Evolutionary conservation across 495 filamentous ascomycete species (phyloP).

Genomic region (Immersiella caudata): DNA sequence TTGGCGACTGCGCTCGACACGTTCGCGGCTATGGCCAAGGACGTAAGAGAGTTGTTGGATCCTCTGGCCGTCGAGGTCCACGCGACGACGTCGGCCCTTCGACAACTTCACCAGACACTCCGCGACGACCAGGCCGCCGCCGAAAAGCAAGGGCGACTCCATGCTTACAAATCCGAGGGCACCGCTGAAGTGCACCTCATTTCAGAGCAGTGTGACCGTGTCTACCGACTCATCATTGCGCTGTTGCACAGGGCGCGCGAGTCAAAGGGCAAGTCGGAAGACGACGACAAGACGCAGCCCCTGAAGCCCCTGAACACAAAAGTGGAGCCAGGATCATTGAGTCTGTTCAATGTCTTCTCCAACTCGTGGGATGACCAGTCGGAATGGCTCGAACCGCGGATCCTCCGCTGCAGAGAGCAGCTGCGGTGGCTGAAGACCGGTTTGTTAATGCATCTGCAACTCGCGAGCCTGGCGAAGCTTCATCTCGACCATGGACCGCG

Average conservation of each 20-base stretch:
- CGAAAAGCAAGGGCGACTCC: neutral
- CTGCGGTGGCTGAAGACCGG: slow-evolving; percentile 1
- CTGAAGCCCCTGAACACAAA: slow-evolving; percentile 2
- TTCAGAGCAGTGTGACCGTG: neutral
- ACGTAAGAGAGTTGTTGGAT: neutral
- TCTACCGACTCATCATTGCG: neutral
- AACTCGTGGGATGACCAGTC: neutral
- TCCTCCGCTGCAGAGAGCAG: neutral
- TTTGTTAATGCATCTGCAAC: slow-evolving; percentile 1
- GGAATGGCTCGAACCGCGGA: neutral
- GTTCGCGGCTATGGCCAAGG: neutral
- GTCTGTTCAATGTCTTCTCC: neutral
- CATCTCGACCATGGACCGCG: slow-evolving; percentile 4
- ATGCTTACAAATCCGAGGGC: neutral
- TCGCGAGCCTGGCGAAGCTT: slow-evolving; percentile 3
- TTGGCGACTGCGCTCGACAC: neutral
- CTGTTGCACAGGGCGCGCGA: neutral
- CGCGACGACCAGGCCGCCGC: neutral
- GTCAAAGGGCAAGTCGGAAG: neutral
- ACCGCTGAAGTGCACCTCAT: neutral
- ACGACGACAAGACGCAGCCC: neutral
- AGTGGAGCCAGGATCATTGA: neutral
- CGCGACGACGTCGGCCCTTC: neutral
- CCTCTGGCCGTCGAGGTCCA: neutral
- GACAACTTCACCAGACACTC: neutral